Evolutionary conservation across 1,139 yeast species (phyloP).

Genomic region (Pichia sp.): DNA sequence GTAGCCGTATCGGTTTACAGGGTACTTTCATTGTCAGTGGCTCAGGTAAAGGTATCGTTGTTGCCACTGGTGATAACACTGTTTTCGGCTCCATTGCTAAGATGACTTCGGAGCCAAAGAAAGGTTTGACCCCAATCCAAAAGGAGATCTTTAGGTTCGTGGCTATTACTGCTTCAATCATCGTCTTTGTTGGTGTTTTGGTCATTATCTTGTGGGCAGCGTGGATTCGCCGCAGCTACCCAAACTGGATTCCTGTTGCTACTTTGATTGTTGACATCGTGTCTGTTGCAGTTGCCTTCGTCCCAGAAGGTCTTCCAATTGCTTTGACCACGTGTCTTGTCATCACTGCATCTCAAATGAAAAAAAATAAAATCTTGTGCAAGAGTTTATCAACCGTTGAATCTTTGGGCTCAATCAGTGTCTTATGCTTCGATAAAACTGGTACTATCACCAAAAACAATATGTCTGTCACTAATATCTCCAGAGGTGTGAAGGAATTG

Average conservation of each 20-base stretch:
- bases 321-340: slow-evolving; percentile 51
- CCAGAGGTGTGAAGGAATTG: slow-evolving; percentile 27
- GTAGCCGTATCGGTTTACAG: slow-evolving; percentile 44
- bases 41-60: slow-evolving; percentile 44
- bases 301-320: slow-evolving; percentile 54
- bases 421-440: slow-evolving; percentile 51
- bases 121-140: slow-evolving; percentile 44
- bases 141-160: slow-evolving; percentile 45
- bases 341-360: slow-evolving; percentile 48
- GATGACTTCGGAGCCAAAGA: slow-evolving; percentile 34
- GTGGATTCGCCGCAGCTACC: slow-evolving; percentile 29
- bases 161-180: slow-evolving; percentile 35
- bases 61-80: slow-evolving; percentile 20
- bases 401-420: slow-evolving; percentile 49
- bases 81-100: slow-evolving; percentile 8
- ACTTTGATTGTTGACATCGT: slow-evolving; percentile 34
- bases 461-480: slow-evolving; percentile 40
- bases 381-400: slow-evolving; percentile 43
- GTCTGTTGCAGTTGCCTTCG: slow-evolving; percentile 31
- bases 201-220: slow-evolving; percentile 44
- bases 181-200: slow-evolving; percentile 39
- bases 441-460: slow-evolving; percentile 51
- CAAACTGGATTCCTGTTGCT: slow-evolving; percentile 45
- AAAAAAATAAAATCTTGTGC: slow-evolving; percentile 41
- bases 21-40: slow-evolving; percentile 49